phyloP scores from a whole-genome alignment of 2,329 filamentous ascomycete species.

The Colletotrichum sp. region DNA sequence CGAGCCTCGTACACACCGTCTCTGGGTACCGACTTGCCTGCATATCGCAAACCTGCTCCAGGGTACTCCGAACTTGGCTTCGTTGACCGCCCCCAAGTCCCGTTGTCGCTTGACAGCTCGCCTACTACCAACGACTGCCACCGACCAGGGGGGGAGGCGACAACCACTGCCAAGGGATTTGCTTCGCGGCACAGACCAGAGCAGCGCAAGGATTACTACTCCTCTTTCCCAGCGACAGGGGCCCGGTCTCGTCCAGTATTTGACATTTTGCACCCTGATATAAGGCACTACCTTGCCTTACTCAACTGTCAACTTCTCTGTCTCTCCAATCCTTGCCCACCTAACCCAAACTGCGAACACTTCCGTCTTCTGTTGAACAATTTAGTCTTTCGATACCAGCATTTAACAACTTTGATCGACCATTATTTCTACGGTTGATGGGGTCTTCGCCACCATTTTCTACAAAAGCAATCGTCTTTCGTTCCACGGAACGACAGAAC shows the following conservation, averaged over 20 bases:
- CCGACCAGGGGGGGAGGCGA: not conserved
- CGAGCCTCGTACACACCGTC: not conserved
- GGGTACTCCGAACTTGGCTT: slow-evolving; percentile 5
- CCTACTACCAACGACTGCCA: slow-evolving; percentile 10
- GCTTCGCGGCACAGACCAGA: slow-evolving; percentile 17
- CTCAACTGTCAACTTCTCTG: not conserved
- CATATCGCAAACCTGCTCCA: not conserved
- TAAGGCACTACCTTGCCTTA: not conserved
- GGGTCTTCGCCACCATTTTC: not conserved
- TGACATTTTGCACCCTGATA: slow-evolving; percentile 10
- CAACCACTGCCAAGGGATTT: slow-evolving; percentile 4
- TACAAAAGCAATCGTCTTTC: not conserved
- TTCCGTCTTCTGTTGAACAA: not conserved
- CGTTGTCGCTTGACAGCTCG: slow-evolving; percentile 10
- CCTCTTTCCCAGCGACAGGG: not conserved
- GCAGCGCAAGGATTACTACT: slow-evolving; percentile 11
- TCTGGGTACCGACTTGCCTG: not conserved
- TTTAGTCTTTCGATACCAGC: not conserved
- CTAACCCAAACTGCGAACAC: not conserved
- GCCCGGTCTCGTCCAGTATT: not conserved
- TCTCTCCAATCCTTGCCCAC: not conserved
- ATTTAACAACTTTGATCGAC: not conserved
- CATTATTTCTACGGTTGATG: not conserved
- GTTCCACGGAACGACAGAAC: not conserved
- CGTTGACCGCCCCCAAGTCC: slow-evolving; percentile 12